Evolutionary conservation across 2,329 filamentous ascomycete genomes (phyloP).

Genomic region (Dryadomyces quercivorus): DNA sequence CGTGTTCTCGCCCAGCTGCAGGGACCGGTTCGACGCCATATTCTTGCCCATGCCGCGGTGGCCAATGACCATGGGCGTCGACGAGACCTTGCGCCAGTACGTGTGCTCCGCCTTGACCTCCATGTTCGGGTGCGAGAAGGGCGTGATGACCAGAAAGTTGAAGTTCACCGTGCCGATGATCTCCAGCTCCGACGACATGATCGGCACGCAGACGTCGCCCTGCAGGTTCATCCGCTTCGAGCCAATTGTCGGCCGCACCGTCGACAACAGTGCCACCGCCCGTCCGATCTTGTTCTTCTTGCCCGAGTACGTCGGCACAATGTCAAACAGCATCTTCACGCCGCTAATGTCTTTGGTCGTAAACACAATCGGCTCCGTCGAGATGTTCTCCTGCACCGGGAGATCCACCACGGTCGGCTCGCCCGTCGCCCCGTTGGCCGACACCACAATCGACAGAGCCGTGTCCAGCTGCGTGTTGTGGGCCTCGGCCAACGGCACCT

Average conservation of each 20-base stretch:
- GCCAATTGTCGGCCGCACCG: slow-evolving; percentile 71
- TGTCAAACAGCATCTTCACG: slow-evolving; percentile 86
- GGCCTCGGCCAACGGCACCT: slow-evolving; percentile 74
- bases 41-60: slow-evolving; percentile 83
- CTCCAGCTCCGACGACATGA: slow-evolving; percentile 73
- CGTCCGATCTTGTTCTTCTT: slow-evolving; percentile 82
- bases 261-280: slow-evolving; percentile 77
- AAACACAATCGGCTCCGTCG: slow-evolving; percentile 88
- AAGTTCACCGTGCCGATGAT: slow-evolving; percentile 94
- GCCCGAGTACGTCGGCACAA: slow-evolving; percentile 89
- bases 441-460: slow-evolving; percentile 81
- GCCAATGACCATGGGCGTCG: slow-evolving; percentile 64
- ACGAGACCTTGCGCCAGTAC: slow-evolving; percentile 88
- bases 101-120: slow-evolving; percentile 80
- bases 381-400: slow-evolving; percentile 85
- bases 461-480: slow-evolving; percentile 92
- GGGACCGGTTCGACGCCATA: slow-evolving; percentile 64
- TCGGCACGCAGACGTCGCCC: slow-evolving; percentile 83
- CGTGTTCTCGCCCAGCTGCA: slow-evolving; percentile 95
- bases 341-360: slow-evolving; percentile 64
- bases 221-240: slow-evolving; percentile 83
- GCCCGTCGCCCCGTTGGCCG: slow-evolving; percentile 71
- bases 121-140: slow-evolving; percentile 90
- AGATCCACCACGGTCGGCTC: slow-evolving; percentile 85
- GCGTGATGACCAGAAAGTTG: slow-evolving; percentile 90